phyloP scores from a whole-genome alignment of 1,139 yeast species.

The Pneumocystis jirovecii region DNA sequence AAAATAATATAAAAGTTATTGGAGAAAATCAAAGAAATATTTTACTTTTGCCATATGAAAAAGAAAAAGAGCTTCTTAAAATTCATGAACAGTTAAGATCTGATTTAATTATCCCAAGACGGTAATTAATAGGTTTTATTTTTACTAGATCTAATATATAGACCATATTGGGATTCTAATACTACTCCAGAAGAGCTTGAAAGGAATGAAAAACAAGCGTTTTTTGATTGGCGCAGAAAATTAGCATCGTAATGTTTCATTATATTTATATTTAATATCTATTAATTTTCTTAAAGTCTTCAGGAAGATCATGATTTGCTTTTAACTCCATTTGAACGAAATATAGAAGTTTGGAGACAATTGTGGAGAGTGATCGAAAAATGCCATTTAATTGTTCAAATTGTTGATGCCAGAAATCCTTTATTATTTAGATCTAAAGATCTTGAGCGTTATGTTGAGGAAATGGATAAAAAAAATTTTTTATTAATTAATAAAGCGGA shows the following conservation, averaged over 20 bases:
- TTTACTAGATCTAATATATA: background rate
- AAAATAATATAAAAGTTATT: conserved; percentile 70
- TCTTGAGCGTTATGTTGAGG: conserved; percentile 69
- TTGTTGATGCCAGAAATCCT: conserved; percentile 96
- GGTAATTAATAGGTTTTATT: conserved; percentile 22
- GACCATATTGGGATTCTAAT: conserved; percentile 58
- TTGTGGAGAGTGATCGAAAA: conserved; percentile 97
- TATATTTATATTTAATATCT: background rate
- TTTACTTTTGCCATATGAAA: conserved; percentile 49
- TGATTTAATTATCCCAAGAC: conserved; percentile 80
- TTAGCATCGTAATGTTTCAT: conserved; percentile 38
- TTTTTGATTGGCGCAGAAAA: conserved; percentile 84
- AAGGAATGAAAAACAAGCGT: conserved; percentile 77
- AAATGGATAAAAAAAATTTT: conserved; percentile 62
- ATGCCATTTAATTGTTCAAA: conserved; percentile 85
- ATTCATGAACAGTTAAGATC: conserved; percentile 64
- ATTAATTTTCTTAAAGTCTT: conserved; percentile 21
- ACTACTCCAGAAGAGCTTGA: conserved; percentile 70
- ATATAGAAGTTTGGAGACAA: conserved; percentile 96
- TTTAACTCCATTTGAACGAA: conserved; percentile 93
- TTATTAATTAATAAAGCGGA: conserved; percentile 90
- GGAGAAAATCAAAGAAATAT: conserved; percentile 34
- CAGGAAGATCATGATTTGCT: conserved; percentile 71
- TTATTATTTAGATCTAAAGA: conserved; percentile 78
- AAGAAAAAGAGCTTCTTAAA: conserved; percentile 45